Evolutionary conservation across 208 protist genomes (phyloP).

Genomic region (Tetramitus jugosus): DNA sequence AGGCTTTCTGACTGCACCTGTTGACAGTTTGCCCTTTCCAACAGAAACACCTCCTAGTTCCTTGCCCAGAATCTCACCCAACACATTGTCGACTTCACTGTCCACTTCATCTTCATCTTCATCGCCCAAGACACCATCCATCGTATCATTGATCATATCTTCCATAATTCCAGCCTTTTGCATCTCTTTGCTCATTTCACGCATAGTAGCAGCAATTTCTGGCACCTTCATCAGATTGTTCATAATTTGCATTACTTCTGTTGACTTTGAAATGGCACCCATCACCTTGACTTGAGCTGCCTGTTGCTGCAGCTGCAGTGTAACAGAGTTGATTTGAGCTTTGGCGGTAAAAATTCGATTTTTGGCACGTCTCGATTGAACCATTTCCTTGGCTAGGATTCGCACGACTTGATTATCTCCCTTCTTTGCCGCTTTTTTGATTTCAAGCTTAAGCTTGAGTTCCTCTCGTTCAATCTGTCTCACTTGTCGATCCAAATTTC

Average conservation of each 20-base stretch:
- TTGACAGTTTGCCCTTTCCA: slow-evolving; percentile 46
- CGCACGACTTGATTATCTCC: slow-evolving; percentile 55
- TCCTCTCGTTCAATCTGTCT: slow-evolving; percentile 66
- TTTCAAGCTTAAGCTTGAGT: slow-evolving; percentile 60
- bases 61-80: slow-evolving; percentile 61
- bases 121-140: slow-evolving; percentile 64
- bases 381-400: slow-evolving; percentile 69
- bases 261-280: slow-evolving; percentile 55
- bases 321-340: slow-evolving; percentile 73
- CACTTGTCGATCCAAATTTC: slow-evolving; percentile 67
- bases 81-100: slow-evolving; percentile 70
- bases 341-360: slow-evolving; percentile 69
- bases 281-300: slow-evolving; percentile 61
- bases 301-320: slow-evolving; percentile 73
- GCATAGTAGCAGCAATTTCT: slow-evolving; percentile 66
- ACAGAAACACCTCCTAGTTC: slow-evolving; percentile 59
- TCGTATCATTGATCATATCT: slow-evolving; percentile 71
- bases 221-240: slow-evolving; percentile 61
- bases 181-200: slow-evolving; percentile 67
- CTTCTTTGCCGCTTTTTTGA: slow-evolving; percentile 65
- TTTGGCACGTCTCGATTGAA: slow-evolving; percentile 60
- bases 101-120: slow-evolving; percentile 72
- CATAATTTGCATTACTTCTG: slow-evolving; percentile 71
- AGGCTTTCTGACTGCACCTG: too few species aligned
- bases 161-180: slow-evolving; percentile 73